phyloP scores from a whole-genome alignment of 768 basidiomycete species.

The Tulasnella sp. region DNA sequence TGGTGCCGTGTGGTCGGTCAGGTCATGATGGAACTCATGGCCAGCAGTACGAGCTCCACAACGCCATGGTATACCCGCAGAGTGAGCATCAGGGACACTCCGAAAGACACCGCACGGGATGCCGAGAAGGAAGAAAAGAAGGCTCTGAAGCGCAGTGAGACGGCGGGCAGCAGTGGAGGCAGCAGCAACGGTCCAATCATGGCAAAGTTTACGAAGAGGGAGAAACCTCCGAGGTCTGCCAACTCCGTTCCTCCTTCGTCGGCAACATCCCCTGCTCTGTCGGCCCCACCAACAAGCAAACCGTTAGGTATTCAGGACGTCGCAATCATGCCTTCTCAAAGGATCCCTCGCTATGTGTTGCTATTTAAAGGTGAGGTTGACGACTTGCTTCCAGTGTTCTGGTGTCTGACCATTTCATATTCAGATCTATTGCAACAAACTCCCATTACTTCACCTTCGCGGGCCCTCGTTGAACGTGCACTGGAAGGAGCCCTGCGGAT shows the following conservation, averaged over 20 bases:
- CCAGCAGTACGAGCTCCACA: not conserved
- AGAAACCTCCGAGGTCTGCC: not conserved
- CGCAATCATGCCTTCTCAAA: slow-evolving; percentile 52
- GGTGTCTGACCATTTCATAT: slow-evolving; percentile 4
- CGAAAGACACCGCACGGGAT: not conserved
- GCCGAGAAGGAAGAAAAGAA: slow-evolving; percentile 4
- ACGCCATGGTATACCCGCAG: slow-evolving; percentile 15
- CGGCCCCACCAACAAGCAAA: slow-evolving; percentile 12
- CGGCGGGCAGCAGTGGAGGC: slow-evolving; percentile 4
- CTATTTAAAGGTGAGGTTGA: slow-evolving; percentile 43
- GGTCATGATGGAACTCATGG: slow-evolving; percentile 27
- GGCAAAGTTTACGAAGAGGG: not conserved
- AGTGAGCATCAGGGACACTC: not conserved
- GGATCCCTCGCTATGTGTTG: slow-evolving; percentile 53
- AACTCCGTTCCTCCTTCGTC: not conserved
- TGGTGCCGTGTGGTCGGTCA: slow-evolving; percentile 45
- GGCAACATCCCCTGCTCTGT: not conserved
- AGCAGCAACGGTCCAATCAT: not conserved
- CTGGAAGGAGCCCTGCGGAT: slow-evolving; percentile 48
- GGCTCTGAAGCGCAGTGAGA: slow-evolving; percentile 16
- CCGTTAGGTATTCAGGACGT: slow-evolving; percentile 40
- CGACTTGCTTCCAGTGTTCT: not conserved
- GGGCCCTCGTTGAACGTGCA: slow-evolving; percentile 46
- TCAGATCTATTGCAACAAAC: slow-evolving; percentile 44
- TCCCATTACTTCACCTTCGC: slow-evolving; percentile 39